These are phyloP conservation scores for Hapsidospora chrysogenum DNA, from an alignment of 495 filamentous ascomycete genomes.

Conservation along the genomic window DNA sequence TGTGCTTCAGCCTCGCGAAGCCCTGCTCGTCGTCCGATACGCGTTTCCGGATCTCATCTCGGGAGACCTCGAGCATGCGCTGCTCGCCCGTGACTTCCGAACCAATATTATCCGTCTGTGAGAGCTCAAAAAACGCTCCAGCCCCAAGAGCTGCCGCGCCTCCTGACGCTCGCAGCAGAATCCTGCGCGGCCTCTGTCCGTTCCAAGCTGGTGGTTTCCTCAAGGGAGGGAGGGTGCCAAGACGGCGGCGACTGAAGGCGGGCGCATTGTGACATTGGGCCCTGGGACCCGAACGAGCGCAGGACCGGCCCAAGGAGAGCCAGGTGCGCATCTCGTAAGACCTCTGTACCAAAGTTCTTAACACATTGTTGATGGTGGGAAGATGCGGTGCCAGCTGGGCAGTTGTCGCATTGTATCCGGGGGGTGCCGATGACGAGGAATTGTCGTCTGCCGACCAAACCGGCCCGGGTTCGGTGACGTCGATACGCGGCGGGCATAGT, in stretches of 20 bases:
- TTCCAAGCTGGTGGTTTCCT: constrained; percentile 1
- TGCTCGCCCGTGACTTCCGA: constrained; percentile 55
- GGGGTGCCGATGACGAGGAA: too few species aligned
- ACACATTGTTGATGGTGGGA: too few species aligned
- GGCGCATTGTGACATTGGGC: background rate
- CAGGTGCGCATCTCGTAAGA: too few species aligned
- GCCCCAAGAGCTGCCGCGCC: constrained; percentile 31
- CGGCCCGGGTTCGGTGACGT: too few species aligned
- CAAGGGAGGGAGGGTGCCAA: background rate
- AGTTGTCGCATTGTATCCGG: too few species aligned
- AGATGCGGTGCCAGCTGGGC: too few species aligned
- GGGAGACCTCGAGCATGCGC: constrained; percentile 71
- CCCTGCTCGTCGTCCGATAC: constrained; percentile 43
- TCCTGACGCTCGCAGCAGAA: constrained; percentile 30
- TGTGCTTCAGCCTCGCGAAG: constrained; percentile 32
- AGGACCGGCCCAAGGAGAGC: too few species aligned
- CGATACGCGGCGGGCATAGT: too few species aligned
- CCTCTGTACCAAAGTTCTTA: too few species aligned
- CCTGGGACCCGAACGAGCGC: too few species aligned
- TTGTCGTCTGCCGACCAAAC: too few species aligned
- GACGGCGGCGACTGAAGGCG: background rate
- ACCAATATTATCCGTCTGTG: constrained; percentile 43
- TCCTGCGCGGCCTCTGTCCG: constrained; percentile 7
- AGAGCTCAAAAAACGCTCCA: constrained; percentile 53
- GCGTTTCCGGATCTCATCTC: constrained; percentile 52